Base-by-base conservation (phyloP, 192 early-diverging fungal genomes). In the Spizellomyces sp. region DNA sequence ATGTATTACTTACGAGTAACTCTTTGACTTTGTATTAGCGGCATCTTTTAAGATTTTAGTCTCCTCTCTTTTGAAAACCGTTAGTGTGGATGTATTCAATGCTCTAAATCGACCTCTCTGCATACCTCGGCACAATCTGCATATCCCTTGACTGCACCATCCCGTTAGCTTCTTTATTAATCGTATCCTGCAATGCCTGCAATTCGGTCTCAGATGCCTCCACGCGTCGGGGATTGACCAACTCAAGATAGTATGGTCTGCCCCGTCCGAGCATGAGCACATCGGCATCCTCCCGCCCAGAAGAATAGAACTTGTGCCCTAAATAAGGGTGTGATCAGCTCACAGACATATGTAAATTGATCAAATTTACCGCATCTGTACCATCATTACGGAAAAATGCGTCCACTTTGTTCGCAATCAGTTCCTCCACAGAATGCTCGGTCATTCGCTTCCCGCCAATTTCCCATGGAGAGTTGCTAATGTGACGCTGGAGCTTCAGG, bases 231-330 rank as follows among this genome's bases (percentile, higher is more conserved):
- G 96, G 95, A 70, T 98, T 94, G 6, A 89, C 82, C 50, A 96
- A 66, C 66, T 96, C 94, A 22, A 95, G 72, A 71, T 94, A 96
- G 81, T 96, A 98, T 10, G 96, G 96, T 15, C 96, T 80, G 21
- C 96, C 96, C 45, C 83, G 81, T 45, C 94, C 94, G 42, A 98
- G 79, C 94, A 95, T 96, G n/a, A 93, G 86, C 21, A 98, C 96
- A 77, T 98, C 93, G 6, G 90, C 89, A 77, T 98, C 96, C 74
- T 98, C 96, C 19, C 95, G 88, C 12, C 96, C 96, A 6, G 95
- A 88, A 0, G 88, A 88, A 4, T 87, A 84, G 75, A 98, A 90
- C 64, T 92, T 95, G 76, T 89, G 91, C 45, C 75, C 86, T 71
- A 52, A 8, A 22, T n/a, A 81, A 56, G 12, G 45, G 5, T 55